These are phyloP conservation scores for Tephrocybe sp. DNA, from an alignment of 768 basidiomycete genomes.

Conservation along the genomic window DNA sequence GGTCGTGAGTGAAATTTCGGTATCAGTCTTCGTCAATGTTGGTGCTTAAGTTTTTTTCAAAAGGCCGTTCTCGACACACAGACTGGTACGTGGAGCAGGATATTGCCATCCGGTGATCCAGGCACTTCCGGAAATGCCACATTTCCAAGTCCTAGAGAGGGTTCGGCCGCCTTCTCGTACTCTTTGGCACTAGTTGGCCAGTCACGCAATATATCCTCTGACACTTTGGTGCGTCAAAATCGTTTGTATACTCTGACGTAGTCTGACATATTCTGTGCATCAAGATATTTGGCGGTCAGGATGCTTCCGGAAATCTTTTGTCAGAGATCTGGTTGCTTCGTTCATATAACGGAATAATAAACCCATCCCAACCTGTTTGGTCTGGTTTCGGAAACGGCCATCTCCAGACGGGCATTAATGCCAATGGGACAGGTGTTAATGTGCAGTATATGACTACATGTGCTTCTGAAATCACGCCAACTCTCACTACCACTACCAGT, in stretches of 20 bases:
- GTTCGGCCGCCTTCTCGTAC: constrained; percentile 65
- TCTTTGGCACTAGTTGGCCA: constrained; percentile 55
- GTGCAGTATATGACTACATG: constrained; percentile 61
- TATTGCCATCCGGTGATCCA: constrained; percentile 79
- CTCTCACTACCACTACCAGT: constrained; percentile 19
- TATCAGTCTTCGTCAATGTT: not conserved
- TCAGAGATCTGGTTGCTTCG: constrained; percentile 80
- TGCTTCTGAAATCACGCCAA: constrained; percentile 37
- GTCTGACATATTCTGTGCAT: constrained; percentile 6
- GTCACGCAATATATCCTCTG: constrained; percentile 48
- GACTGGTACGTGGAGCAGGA: constrained; percentile 67
- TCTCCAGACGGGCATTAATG: constrained; percentile 61
- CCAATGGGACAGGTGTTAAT: constrained; percentile 67
- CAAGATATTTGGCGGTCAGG: constrained; percentile 74
- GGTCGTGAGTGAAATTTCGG: constrained; percentile 48
- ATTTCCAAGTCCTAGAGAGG: constrained; percentile 70
- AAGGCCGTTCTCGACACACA: constrained; percentile 66
- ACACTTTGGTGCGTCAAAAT: constrained; percentile 53
- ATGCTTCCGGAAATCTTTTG: constrained; percentile 63
- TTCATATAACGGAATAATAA: constrained; percentile 63
- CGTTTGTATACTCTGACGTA: not conserved
- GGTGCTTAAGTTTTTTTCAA: constrained; percentile 1
- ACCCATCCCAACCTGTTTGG: constrained; percentile 58
- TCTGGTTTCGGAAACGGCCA: constrained; percentile 63
- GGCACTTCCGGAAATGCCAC: constrained; percentile 42